Conservation (phyloP, 306 rosid species). For the Cotoneaster glaucophyllus region DNA sequence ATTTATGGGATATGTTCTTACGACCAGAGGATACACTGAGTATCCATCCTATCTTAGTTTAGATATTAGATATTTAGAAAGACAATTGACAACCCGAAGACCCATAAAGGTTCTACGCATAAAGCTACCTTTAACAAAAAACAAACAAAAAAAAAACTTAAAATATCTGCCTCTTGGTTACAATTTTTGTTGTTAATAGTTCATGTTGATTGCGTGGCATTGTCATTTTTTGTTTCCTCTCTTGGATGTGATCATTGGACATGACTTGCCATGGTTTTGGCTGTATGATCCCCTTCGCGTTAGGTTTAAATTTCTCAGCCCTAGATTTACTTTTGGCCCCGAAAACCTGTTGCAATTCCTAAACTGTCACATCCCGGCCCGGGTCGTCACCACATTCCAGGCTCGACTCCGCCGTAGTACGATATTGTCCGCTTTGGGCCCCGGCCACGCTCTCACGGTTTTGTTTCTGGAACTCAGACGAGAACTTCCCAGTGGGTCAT, state of each 20-base stretch:
- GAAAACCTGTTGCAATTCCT: not conserved
- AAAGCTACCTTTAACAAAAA: not conserved
- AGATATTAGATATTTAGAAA: slow-evolving; percentile 10
- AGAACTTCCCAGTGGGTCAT: too few relatives aligned
- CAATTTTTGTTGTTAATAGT: not conserved
- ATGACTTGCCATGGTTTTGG: not conserved
- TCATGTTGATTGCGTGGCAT: not conserved
- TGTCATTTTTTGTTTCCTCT: not conserved
- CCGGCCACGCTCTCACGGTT: too few relatives aligned
- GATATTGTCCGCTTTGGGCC: too few relatives aligned
- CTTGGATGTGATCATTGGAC: not conserved
- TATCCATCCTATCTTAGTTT: slow-evolving; percentile 8
- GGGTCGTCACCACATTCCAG: too few relatives aligned
- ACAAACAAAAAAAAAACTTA: not conserved
- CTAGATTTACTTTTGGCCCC: not conserved
- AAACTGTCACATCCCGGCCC: too few relatives aligned
- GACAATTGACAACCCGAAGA: not conserved
- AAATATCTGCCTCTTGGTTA: not conserved
- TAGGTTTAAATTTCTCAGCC: not conserved
- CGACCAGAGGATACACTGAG: slow-evolving; percentile 29
- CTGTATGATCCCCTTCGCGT: not conserved
- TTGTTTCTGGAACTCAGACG: too few relatives aligned
- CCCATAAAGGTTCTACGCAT: not conserved
- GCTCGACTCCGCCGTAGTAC: too few relatives aligned
- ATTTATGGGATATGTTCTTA: slow-evolving; percentile 18